Base-by-base conservation (phyloP, 805 yeast genomes). In the Cyberlindnera suaveolens region DNA sequence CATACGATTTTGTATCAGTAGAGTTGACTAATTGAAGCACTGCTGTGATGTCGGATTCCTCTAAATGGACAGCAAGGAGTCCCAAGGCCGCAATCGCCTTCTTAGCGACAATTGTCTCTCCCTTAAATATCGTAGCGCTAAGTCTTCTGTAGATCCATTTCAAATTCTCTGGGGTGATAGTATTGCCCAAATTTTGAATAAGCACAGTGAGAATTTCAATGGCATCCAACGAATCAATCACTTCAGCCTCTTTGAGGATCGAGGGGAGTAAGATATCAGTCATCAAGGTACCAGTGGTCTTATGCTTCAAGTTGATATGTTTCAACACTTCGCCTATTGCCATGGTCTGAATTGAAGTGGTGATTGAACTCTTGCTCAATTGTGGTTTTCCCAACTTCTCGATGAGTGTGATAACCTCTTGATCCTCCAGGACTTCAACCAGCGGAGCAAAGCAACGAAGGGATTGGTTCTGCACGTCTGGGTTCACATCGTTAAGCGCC, bases 381-480 rank as follows among this genome's bases (percentile, higher is more conserved):
- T 51, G 53, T 7, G 48, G 41, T 10, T 45, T 44, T 29, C 51
- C 53, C 42, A 58, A 43, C 31, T 40, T 34, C n/a, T 42, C 38
- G 31, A 59, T 41, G 4, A 57, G 34, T 17, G n/a, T 30, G 18
- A 58, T 31, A 7, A 54, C 47, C 38, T 57, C 60, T 6, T 51
- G 46, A 36, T 57, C 60, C 27, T 51, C 54, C 18, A 58, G 38
- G 18, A 52, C 51, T 1, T 50, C 49, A 6, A 44, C 61, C 32
- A 66, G 46, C 5, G 75, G 73, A 32, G 66, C 71, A 44, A 74
- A 71, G 16, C 83, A 74, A 48, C 77, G 77, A 38, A 85, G 75
- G 0, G 93, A 83, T 58, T 82, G 85, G 51, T 76, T 79, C 56
- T 85, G 85, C 1, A 86, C 90, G 50, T 85, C 90, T 5, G 85